Evolutionary conservation across 2,329 filamentous ascomycete genomes (phyloP), one percentile per base, ranked within the genome.

Genomic region (Acrocalymma vagum): DNA sequence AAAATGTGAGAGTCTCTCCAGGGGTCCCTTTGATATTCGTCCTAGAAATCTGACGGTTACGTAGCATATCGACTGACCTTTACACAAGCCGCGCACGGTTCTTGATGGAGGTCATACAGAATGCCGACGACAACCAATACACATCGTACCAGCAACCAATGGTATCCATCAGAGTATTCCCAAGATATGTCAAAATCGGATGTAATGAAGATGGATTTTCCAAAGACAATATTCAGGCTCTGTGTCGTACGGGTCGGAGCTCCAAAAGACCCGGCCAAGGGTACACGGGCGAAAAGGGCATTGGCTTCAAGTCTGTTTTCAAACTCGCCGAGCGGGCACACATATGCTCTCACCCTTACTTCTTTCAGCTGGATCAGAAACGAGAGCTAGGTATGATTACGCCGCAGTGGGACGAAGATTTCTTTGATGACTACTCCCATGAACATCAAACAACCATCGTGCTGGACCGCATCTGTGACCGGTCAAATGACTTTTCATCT

Each of bases 291-390:
- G 62, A 65, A 24, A 70, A 67, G 33, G 65, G 65, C 1, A 63
- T 69, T 39, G 65, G 65, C 7, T 69, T 70, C 43, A 70, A 69
- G 42, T 67, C 63, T 2, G 62, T 70, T 9, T 70, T 70, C 44
- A 65, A 58, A 27, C 43, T 66, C 10, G 65, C 67, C 16, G 30
- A 43, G 25, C 15, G 20, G 10, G 39, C 26, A 22, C 32, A 35
- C 20, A 43, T 43, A 43, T 17, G 18, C 18, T 43, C 39, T 26
- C 32, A 14, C 9, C 26, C 26, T 25, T 43, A 37, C 26, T 37
- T 18, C 27, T 43, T 43, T 26, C 17, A 43, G 33, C 27, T 43
- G 14, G 39, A 43, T 29, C 27, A 43, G 22, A 27, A n/a, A 13
- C 25, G 26, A 28, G 24, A 31, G 32, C 27, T 43, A 14, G 39